A percentile compares a stretch with the other conserved stretches of the same genome.
These are phyloP conservation scores for Ogataea henricii DNA, from an alignment of 805 yeast species.

Conservation along the genomic window DNA sequence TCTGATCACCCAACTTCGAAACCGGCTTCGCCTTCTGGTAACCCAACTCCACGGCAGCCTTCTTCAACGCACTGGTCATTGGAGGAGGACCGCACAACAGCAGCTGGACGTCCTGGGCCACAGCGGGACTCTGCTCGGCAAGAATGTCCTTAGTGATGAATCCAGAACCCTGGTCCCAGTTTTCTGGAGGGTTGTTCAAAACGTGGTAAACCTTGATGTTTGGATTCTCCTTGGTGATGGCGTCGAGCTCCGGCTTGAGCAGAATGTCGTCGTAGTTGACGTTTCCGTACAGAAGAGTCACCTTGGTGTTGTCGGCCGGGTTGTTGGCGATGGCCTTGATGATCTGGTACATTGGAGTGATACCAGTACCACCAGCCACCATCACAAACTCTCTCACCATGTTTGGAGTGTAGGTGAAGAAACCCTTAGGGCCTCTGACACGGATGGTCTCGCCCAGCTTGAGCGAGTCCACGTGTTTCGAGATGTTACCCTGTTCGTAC, in stretches of 20 bases:
- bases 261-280: slow-evolving; percentile 79
- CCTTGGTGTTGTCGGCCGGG: slow-evolving; percentile 76
- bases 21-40: slow-evolving; percentile 85
- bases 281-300: slow-evolving; percentile 78
- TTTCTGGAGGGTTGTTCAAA: slow-evolving; percentile 68
- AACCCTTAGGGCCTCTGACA: slow-evolving; percentile 90
- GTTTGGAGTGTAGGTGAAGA: slow-evolving; percentile 79
- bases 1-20: slow-evolving; percentile 86
- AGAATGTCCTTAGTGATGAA: slow-evolving; percentile 77
- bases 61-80: slow-evolving; percentile 83
- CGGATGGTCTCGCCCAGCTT: slow-evolving; percentile 77
- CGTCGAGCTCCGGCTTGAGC: slow-evolving; percentile 77
- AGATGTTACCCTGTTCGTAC: slow-evolving; percentile 82
- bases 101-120: slow-evolving; percentile 63
- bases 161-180: slow-evolving; percentile 80
- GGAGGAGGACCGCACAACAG: slow-evolving; percentile 94
- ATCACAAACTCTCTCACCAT: slow-evolving; percentile 73
- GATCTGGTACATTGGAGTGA: slow-evolving; percentile 94
- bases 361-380: slow-evolving; percentile 98
- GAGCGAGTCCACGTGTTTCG: slow-evolving; percentile 69
- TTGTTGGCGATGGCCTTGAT: slow-evolving; percentile 76
- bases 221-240: slow-evolving; percentile 55
- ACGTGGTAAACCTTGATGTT: slow-evolving; percentile 71
- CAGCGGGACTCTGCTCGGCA: slow-evolving; percentile 60
- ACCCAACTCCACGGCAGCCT: slow-evolving; percentile 72